Evolutionary conservation across 1,139 yeast genomes (phyloP).

Genomic region (Petasospora rhodanensis): DNA sequence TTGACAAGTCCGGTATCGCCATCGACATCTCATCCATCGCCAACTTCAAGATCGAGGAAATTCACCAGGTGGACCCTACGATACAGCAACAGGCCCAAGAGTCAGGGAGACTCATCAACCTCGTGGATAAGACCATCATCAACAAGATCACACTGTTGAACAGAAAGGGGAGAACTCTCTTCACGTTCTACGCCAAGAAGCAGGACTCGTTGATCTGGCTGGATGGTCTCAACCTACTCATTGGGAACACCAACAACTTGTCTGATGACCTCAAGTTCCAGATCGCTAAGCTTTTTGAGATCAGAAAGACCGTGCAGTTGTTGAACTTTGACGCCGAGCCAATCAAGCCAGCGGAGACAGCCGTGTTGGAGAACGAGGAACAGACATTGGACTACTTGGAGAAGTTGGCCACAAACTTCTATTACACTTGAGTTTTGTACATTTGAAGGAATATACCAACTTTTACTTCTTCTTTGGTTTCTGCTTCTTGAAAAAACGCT

Average conservation of each 20-base stretch:
- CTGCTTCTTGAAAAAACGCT: constrained; percentile 35
- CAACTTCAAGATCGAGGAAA: constrained; percentile 40
- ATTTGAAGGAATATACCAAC: neutral
- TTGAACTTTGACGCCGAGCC: constrained; percentile 32
- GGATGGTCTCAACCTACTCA: constrained; percentile 70
- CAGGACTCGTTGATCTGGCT: constrained; percentile 73
- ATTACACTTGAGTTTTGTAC: constrained; percentile 31
- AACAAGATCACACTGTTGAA: constrained; percentile 50
- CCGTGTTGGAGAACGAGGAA: constrained; percentile 17
- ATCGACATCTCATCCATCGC: constrained; percentile 34
- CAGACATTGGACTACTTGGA: constrained; percentile 40
- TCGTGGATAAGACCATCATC: constrained; percentile 50
- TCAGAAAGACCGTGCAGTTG: constrained; percentile 64
- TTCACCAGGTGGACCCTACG: constrained; percentile 32
- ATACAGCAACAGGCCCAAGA: constrained; percentile 21
- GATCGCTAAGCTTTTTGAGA: constrained; percentile 49
- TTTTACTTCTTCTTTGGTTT: constrained; percentile 25
- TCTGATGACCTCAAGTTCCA: constrained; percentile 60
- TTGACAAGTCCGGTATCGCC: constrained; percentile 44
- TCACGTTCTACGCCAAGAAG: constrained; percentile 66
- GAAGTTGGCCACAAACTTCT: constrained; percentile 37
- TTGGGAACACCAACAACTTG: constrained; percentile 34
- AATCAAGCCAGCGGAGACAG: constrained; percentile 13
- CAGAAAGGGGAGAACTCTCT: constrained; percentile 36
- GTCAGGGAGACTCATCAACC: constrained; percentile 39